Base-by-base conservation (phyloP, 1,284 basidiomycete species). In the Dichomitus squalens region DNA sequence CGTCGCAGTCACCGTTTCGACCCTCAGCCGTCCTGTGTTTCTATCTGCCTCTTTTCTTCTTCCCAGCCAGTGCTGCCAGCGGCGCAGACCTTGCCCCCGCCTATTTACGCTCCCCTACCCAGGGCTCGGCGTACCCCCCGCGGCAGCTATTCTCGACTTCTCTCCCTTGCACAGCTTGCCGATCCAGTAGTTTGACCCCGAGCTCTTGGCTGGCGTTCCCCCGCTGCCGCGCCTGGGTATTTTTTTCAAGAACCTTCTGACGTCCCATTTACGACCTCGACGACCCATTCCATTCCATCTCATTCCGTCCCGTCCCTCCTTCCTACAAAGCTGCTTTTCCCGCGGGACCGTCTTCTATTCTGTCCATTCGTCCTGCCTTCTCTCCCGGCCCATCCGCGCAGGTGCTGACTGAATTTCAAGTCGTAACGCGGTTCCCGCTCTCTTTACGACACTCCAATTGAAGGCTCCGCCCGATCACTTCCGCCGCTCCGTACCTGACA, bases 401-500 rank as follows among this genome's bases (percentile, higher is more conserved):
- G 16, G 21, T 14, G 21, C 12, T 20, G 35, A 29, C 33, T 29
- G 18, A 34, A 12, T 18, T 34, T 18, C 23, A 21, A 29, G 50
- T 20, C 23, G 43, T 44, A 51, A 34, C 23, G 25, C 38, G 12
- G 21, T 34, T 21, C 33, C 55, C 54, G 57, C 48, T 46, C 49
- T 58, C 49, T 52, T 58, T 57, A 56, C 40, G 36, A 58, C 41
- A 53, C 61, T 52, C 55, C 58, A 60, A 55, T 53, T 43, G 44
- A 21, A n/a, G 36, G 35, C 41, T 40, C 53, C 59, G 33, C 55
- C 49, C 61, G 61, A 63, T 63, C 61, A 55, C 61, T 40, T 59
- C 61, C 61, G 58, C 58, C 49, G 47, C 44, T 9, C 35, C 53
- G 61, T 63, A 51, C 61, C 61, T 60, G 58, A 55, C 55, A 58